Percentiles rank a stretch among this genome's conserved stretches.
Evolutionary conservation across 768 basidiomycete genomes (phyloP).

Genomic region (Leucosporidium yakuticum): DNA sequence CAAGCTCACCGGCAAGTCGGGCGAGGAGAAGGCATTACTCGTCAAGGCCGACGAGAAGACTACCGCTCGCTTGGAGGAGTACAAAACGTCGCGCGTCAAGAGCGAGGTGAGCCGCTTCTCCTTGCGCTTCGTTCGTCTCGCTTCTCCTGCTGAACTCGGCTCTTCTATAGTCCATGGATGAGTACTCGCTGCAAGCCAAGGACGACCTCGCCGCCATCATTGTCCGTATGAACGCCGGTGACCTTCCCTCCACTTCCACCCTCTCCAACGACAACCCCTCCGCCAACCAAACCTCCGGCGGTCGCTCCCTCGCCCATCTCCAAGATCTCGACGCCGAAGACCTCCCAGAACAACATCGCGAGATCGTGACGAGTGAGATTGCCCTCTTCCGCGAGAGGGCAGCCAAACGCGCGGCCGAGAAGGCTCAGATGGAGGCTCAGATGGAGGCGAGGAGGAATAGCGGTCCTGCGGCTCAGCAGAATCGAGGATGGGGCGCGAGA

Average conservation of each 20-base stretch:
- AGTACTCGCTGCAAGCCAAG: slow-evolving; percentile 32
- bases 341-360: slow-evolving; percentile 81
- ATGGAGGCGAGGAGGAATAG: slow-evolving; percentile 45
- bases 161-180: not conserved
- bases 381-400: slow-evolving; percentile 92
- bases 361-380: slow-evolving; percentile 90
- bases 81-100: slow-evolving; percentile 67
- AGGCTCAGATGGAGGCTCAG: slow-evolving; percentile 54
- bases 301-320: slow-evolving; percentile 68
- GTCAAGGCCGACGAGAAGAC: slow-evolving; percentile 98
- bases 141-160: not conserved
- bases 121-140: not conserved
- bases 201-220: slow-evolving; percentile 27
- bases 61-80: slow-evolving; percentile 76
- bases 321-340: slow-evolving; percentile 95
- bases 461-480: slow-evolving; percentile 71
- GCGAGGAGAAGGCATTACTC: slow-evolving; percentile 61
- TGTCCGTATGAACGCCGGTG: slow-evolving; percentile 17
- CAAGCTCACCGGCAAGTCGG: slow-evolving; percentile 59
- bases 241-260: slow-evolving; percentile 8
- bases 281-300: not conserved
- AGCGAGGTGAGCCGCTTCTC: slow-evolving; percentile 62
- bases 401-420: slow-evolving; percentile 83
- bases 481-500: slow-evolving; percentile 16
- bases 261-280: not conserved